Percentiles rank a stretch among this genome's conserved stretches.
Evolutionary conservation across 2,329 filamentous ascomycete genomes (phyloP).

Genomic region (Curvularia eragrostidis): DNA sequence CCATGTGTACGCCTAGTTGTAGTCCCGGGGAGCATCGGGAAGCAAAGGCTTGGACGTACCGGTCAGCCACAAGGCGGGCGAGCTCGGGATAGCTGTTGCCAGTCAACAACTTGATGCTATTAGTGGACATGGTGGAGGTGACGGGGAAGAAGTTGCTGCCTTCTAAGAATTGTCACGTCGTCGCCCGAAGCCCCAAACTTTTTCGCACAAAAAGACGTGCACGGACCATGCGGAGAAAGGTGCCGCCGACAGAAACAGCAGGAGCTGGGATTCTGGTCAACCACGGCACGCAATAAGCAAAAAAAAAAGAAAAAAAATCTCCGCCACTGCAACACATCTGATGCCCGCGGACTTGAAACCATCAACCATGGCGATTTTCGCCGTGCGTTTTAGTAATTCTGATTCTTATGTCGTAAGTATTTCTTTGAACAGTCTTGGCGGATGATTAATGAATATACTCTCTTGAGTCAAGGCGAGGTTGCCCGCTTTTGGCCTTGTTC

Average conservation of each 20-base stretch:
- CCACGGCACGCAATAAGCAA: slow-evolving; percentile 8
- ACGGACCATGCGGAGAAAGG: slow-evolving; percentile 32
- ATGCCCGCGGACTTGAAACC: neutral
- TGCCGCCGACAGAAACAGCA: slow-evolving; percentile 19
- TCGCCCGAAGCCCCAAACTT: slow-evolving; percentile 28
- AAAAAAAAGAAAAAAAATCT: neutral
- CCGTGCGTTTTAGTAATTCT: neutral
- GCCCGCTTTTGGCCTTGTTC: slow-evolving; percentile 7
- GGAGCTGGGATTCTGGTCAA: slow-evolving; percentile 3
- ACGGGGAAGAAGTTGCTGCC: slow-evolving; percentile 26
- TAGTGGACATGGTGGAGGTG: slow-evolving; percentile 65
- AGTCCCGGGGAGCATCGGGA: slow-evolving; percentile 6
- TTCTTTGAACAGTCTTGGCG: neutral
- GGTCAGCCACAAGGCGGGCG: slow-evolving; percentile 71
- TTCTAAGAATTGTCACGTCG: slow-evolving; percentile 23
- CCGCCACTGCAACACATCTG: neutral
- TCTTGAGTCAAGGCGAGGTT: slow-evolving; percentile 1
- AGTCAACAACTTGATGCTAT: slow-evolving; percentile 77
- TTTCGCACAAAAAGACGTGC: slow-evolving; percentile 26
- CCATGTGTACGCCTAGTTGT: slow-evolving; percentile 20
- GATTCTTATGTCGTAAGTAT: neutral
- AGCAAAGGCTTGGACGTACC: slow-evolving; percentile 55
- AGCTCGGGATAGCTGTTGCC: slow-evolving; percentile 78
- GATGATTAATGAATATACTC: neutral
- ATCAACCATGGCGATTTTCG: neutral